These are phyloP conservation scores for Rhododendron williamsianum DNA, from an alignment of 148 eudicot species.

Conservation along the genomic window DNA sequence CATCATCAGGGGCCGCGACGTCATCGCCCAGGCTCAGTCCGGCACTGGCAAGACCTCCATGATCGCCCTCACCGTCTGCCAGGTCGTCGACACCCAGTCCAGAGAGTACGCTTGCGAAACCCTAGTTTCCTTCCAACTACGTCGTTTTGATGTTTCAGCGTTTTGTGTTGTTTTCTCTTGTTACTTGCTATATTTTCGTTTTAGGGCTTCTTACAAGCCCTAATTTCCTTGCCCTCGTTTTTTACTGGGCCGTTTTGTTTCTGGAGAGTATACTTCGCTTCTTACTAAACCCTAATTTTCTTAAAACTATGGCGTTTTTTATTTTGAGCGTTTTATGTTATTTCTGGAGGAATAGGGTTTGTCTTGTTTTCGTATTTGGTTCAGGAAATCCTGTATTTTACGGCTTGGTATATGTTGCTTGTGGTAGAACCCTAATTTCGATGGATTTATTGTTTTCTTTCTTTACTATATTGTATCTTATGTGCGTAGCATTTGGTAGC, in stretches of 20 bases:
- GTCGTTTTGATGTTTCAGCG: neutral
- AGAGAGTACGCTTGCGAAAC: constrained; percentile 48
- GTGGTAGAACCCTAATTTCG: neutral
- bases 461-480: neutral
- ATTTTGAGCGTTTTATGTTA: neutral
- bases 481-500: neutral
- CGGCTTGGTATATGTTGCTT: neutral
- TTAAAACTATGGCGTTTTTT: neutral
- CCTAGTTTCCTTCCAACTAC: neutral
- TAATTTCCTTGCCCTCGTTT: too few species aligned
- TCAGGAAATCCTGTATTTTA: neutral
- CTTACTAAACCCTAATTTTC: neutral
- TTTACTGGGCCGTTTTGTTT: neutral
- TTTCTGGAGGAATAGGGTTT: neutral
- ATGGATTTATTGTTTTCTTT: neutral
- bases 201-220: too few species aligned
- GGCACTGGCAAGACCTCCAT: constrained; percentile 95
- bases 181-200: too few species aligned
- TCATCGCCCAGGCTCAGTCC: constrained; percentile 94
- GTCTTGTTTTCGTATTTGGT: neutral
- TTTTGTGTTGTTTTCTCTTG: neutral
- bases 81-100: constrained; percentile 63
- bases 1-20: constrained; percentile 78
- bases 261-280: neutral
- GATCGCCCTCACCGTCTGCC: constrained; percentile 91